phyloP scores from a whole-genome alignment of 768 basidiomycete species.

The Phanerodontia chrysosporium region DNA sequence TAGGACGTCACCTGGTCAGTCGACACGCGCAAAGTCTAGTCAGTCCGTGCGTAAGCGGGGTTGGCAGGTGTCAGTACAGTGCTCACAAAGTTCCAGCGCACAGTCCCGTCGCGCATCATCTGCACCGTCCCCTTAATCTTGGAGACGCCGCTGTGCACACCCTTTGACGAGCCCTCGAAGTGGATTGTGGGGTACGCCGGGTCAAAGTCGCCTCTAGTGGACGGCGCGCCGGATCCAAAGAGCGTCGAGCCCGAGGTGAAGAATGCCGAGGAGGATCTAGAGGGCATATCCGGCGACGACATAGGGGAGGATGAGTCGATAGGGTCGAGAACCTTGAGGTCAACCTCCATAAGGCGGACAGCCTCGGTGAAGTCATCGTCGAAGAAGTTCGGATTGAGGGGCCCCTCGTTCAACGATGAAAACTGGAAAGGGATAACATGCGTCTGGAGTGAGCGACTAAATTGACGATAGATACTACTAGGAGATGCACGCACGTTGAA shows the following conservation, averaged over 20 bases:
- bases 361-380: constrained; percentile 59
- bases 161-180: constrained; percentile 27
- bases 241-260: neutral
- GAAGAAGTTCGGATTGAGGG: constrained; percentile 36
- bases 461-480: neutral
- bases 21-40: neutral
- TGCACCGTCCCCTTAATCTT: constrained; percentile 31
- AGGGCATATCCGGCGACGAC: neutral
- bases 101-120: constrained; percentile 28
- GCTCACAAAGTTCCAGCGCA: constrained; percentile 52
- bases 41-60: neutral
- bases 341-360: constrained; percentile 56
- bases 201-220: constrained; percentile 15
- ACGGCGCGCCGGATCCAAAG: neutral
- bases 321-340: constrained; percentile 37
- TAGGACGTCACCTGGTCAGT: constrained; percentile 9
- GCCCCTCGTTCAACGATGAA: constrained; percentile 11
- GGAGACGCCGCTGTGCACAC: constrained; percentile 24
- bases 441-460: neutral
- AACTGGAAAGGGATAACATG: constrained; percentile 13
- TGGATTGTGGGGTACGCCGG: constrained; percentile 23
- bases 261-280: no score
- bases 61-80: neutral
- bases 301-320: neutral
- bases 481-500: constrained; percentile 25